Percentiles rank a stretch among this genome's conserved stretches.
Conservation (phyloP, 495 filamentous ascomycete genomes). For the Letharia columbiana region DNA sequence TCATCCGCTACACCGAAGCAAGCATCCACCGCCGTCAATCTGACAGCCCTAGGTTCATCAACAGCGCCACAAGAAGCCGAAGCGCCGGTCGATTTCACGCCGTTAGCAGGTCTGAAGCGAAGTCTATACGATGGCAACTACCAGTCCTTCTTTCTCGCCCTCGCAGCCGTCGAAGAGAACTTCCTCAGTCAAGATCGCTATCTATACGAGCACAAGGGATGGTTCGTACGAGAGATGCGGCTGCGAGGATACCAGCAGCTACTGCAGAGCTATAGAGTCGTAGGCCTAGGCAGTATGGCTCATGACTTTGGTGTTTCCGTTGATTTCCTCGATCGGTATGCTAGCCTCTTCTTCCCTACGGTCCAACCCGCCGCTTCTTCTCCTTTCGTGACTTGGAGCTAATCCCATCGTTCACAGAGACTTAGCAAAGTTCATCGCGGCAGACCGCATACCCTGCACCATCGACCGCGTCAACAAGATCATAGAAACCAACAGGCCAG, state of each 20-base stretch:
- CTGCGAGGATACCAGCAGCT: conserved; percentile 91
- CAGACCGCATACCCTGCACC: conserved; percentile 85
- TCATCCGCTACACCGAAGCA: conserved; percentile 46
- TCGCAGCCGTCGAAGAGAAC: conserved; percentile 85
- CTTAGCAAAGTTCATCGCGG: conserved; percentile 93
- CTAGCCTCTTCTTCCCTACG: not conserved
- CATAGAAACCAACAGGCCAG: conserved; percentile 94
- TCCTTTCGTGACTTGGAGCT: not conserved
- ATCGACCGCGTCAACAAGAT: conserved; percentile 96
- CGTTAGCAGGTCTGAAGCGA: conserved; percentile 80
- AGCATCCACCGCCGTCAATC: conserved; percentile 64
- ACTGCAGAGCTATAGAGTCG: conserved; percentile 95
- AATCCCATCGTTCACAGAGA: conserved; percentile 46
- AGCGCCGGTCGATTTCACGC: conserved; percentile 63
- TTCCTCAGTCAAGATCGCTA: conserved; percentile 93
- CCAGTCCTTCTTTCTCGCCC: conserved; percentile 80
- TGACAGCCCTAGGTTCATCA: conserved; percentile 67
- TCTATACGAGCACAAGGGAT: conserved; percentile 82
- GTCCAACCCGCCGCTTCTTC: not conserved
- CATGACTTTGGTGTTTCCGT: conserved; percentile 91
- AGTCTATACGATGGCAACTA: conserved; percentile 91
- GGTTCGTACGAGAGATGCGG: conserved; percentile 98
- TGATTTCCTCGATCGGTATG: conserved; percentile 86
- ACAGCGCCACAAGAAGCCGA: conserved; percentile 61
- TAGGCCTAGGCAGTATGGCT: conserved; percentile 91